These are phyloP conservation scores for Fusarium oxysporum DNA, from an alignment of 2,329 filamentous ascomycete species.

Conservation along the genomic window DNA sequence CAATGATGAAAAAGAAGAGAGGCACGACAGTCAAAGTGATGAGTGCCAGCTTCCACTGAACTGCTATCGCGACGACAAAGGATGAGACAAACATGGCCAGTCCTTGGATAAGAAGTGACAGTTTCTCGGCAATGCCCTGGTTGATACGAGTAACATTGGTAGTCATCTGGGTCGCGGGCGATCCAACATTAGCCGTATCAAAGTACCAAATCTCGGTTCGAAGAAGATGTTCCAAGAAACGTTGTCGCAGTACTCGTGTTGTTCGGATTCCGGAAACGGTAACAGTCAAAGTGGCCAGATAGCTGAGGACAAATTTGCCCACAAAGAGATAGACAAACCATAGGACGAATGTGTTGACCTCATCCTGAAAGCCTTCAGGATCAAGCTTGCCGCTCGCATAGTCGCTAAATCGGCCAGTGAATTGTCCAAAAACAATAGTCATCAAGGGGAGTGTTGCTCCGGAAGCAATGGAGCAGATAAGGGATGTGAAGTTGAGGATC, in stretches of 20 bases:
- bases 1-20: constrained; percentile 45
- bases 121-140: constrained; percentile 53
- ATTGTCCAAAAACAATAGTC: constrained; percentile 32
- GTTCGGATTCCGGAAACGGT: constrained; percentile 28
- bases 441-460: constrained; percentile 28
- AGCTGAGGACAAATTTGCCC: constrained; percentile 24
- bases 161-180: constrained; percentile 46
- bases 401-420: constrained; percentile 23
- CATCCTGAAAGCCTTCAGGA: constrained; percentile 5
- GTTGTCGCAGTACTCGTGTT: constrained; percentile 21
- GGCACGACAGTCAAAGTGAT: constrained; percentile 51
- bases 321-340: constrained; percentile 38
- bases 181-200: constrained; percentile 20
- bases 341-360: constrained; percentile 20
- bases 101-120: constrained; percentile 52
- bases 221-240: constrained; percentile 19
- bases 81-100: constrained; percentile 52
- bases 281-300: constrained; percentile 10
- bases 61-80: constrained; percentile 53
- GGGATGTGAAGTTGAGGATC: constrained; percentile 17
- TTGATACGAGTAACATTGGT: constrained; percentile 55
- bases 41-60: constrained; percentile 57
- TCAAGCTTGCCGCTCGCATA: constrained; percentile 12
- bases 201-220: constrained; percentile 36
- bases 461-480: constrained; percentile 21